phyloP scores from a whole-genome alignment of 2,329 filamentous ascomycete genomes.

The Colletotrichum graminicola region DNA sequence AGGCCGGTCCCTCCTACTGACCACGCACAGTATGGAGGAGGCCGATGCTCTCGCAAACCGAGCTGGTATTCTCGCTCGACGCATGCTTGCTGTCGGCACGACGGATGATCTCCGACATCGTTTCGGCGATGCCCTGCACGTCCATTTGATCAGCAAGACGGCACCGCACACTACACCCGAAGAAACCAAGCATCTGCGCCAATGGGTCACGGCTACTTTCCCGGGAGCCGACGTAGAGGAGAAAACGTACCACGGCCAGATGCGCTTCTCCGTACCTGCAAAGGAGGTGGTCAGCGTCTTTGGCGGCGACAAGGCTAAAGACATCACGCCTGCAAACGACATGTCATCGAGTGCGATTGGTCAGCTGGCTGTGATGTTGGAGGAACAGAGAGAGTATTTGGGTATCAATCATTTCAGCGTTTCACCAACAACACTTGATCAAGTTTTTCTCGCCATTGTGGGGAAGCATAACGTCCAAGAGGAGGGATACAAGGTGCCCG shows the following conservation, averaged over 20 bases:
- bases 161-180: slow-evolving; percentile 79
- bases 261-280: slow-evolving; percentile 83
- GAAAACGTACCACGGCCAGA: slow-evolving; percentile 85
- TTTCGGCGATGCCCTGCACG: slow-evolving; percentile 83
- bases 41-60: slow-evolving; percentile 87
- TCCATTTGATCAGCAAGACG: slow-evolving; percentile 81
- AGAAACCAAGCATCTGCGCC: slow-evolving; percentile 75
- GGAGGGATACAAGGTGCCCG: slow-evolving; percentile 67
- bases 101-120: slow-evolving; percentile 77
- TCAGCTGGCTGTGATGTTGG: slow-evolving; percentile 77
- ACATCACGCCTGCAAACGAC: slow-evolving; percentile 46
- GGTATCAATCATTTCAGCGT: slow-evolving; percentile 90
- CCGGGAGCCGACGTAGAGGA: slow-evolving; percentile 76
- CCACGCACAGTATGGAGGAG: slow-evolving; percentile 96
- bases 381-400: slow-evolving; percentile 75
- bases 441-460: slow-evolving; percentile 90
- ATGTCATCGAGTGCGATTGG: slow-evolving; percentile 69
- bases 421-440: slow-evolving; percentile 86
- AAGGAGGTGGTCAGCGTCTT: slow-evolving; percentile 49
- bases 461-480: slow-evolving; percentile 83
- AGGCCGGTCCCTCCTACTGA: slow-evolving; percentile 86
- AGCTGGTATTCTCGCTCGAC: slow-evolving; percentile 86
- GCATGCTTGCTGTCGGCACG: slow-evolving; percentile 87
- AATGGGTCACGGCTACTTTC: slow-evolving; percentile 74
- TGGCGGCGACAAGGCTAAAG: slow-evolving; percentile 40